These are phyloP conservation scores for Dendrothele bispora DNA, from an alignment of 768 basidiomycete species.

Conservation along the genomic window DNA sequence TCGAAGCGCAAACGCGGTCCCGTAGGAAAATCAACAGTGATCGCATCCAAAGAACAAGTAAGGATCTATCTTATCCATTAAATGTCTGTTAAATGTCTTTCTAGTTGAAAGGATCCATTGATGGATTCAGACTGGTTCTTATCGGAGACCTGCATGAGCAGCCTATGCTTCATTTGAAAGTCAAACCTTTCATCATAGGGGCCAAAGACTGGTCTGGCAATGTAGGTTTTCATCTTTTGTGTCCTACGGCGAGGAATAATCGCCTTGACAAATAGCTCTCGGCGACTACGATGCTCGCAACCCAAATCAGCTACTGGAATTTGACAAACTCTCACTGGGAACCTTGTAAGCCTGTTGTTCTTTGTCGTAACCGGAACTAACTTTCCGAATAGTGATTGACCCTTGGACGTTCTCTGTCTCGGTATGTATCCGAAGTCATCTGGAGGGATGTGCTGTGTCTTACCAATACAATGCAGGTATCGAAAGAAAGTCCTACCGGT, in stretches of 20 bases:
- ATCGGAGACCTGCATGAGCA: constrained; percentile 96
- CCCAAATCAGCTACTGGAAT: constrained; percentile 94
- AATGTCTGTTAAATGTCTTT: constrained; percentile 1
- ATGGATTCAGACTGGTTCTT: constrained; percentile 89
- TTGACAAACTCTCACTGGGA: constrained; percentile 98
- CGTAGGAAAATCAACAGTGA: constrained; percentile 41
- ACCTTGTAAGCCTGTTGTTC: constrained; percentile 56
- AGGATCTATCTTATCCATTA: constrained; percentile 8
- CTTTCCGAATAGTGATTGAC: constrained; percentile 70
- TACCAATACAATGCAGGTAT: constrained; percentile 38
- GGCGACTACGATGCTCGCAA: constrained; percentile 78
- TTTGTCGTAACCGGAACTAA: constrained; percentile 4
- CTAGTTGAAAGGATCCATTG: constrained; percentile 82
- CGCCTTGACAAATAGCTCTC: constrained; percentile 61
- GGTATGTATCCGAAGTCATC: constrained; percentile 39
- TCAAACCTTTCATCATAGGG: constrained; percentile 79
- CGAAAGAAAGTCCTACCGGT: constrained; percentile 47
- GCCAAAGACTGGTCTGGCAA: constrained; percentile 95
- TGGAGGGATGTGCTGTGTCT: too few species aligned
- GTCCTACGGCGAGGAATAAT: too few species aligned
- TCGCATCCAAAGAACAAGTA: constrained; percentile 82
- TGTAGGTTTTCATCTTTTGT: constrained; percentile 40
- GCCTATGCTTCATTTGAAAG: constrained; percentile 86
- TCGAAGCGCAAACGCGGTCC: constrained; percentile 10
- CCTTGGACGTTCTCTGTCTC: constrained; percentile 88